Base-by-base conservation (phyloP, 257 asterid genomes). In the Ballota nigra region DNA sequence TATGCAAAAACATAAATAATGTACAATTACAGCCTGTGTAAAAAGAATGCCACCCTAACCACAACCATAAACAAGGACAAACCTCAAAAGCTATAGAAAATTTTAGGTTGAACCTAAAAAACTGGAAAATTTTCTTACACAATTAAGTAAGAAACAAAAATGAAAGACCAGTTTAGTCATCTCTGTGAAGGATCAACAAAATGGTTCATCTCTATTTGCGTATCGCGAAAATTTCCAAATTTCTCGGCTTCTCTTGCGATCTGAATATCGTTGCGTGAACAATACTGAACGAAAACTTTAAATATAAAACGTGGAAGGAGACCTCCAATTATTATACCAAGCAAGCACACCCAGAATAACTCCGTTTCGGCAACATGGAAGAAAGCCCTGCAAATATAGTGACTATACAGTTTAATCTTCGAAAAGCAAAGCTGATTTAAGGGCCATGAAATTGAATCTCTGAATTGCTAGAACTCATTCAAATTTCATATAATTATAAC, bases 191-290 rank as follows among this genome's bases (percentile, higher is more conserved):
- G 64, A 80, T 78, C 77, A 59, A 78, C 75, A 74, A 77, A 74
- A 12, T 77, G 84, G 84, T 82, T 84, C 92, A 91, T 86, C 86
- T 91, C 99, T 63, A 91, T 69, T 77, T 91, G 88, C 13, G 81
- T 16, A 36, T 62, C 68, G 18, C 43, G 79, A 5, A 77, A 60
- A 71, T 36, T 76, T 67, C 83, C 81, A 55, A 84, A 80, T 70
- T 88, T 92, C 78, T 95, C 98, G 3, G 82, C 86, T 84, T 92
- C 99, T 74, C 96, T 78, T 41, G 90, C 88, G 33, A 95, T 79
- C 78, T 88, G 97, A 73, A 87, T 80, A 63, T 95, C 96, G 12
- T 68, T 55, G 7, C 92, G 96, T 77, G 65, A 63, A 28, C 20
- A 75, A 64, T 83, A 77, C 77, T 86, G 93, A 26, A 72, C 79